phyloP scores from a whole-genome alignment of 306 rosid species.

The Fagus sylvatica region DNA sequence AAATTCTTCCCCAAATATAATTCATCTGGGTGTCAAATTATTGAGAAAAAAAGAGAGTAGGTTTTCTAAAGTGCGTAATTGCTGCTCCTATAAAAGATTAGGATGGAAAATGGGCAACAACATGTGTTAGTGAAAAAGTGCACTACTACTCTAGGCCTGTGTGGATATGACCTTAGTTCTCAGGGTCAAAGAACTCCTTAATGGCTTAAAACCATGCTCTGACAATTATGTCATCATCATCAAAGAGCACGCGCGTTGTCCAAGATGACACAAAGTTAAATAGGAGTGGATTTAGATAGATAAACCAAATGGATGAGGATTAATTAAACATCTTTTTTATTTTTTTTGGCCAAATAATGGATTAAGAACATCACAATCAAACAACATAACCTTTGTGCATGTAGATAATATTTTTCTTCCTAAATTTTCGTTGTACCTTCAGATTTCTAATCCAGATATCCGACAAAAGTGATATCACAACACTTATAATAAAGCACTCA shows the following conservation, averaged over 20 bases:
- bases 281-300: slow-evolving; percentile 18
- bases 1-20: not conserved
- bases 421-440: no score
- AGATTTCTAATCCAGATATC: no score
- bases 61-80: slow-evolving; percentile 18
- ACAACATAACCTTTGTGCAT: no score
- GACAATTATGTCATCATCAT: slow-evolving; percentile 62
- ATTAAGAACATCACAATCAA: no score
- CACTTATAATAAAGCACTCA: no score
- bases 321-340: no score
- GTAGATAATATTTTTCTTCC: no score
- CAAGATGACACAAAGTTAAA: slow-evolving; percentile 28
- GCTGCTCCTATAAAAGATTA: not conserved
- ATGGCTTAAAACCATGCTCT: slow-evolving; percentile 40
- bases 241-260: slow-evolving; percentile 56
- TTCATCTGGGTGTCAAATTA: slow-evolving; percentile 19
- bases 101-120: slow-evolving; percentile 17
- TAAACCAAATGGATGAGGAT: no score
- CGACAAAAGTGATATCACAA: no score
- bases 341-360: no score
- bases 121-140: not conserved
- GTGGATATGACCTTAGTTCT: not conserved
- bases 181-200: slow-evolving; percentile 44
- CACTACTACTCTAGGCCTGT: not conserved
- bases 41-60: slow-evolving; percentile 12